Evolutionary conservation across 345 rosid species (phyloP).

Genomic region (Brassica rapa): DNA sequence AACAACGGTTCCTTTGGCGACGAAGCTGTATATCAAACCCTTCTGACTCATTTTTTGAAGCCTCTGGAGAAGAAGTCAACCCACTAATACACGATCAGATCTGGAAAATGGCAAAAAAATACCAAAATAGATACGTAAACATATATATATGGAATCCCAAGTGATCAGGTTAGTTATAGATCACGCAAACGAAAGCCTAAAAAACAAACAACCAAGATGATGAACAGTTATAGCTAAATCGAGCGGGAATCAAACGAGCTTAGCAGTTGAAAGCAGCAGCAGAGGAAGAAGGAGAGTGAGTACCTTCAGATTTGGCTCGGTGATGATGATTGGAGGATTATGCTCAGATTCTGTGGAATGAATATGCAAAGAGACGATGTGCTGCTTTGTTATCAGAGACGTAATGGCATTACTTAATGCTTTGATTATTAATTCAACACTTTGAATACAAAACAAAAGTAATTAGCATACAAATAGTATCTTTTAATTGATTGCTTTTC

Average conservation of each 20-base stretch:
- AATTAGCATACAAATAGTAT: neutral
- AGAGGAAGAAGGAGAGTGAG: neutral
- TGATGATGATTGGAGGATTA: conserved; percentile 3
- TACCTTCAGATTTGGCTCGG: conserved; percentile 34
- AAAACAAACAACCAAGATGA: neutral
- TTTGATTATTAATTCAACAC: neutral
- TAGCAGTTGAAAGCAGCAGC: neutral
- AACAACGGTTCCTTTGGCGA: conserved; percentile 90
- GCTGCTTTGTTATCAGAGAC: neutral
- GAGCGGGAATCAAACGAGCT: conserved; percentile 11
- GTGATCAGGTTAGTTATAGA: neutral
- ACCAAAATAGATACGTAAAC: too few relatives aligned
- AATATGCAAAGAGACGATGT: conserved; percentile 10
- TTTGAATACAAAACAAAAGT: neutral
- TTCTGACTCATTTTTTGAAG: conserved; percentile 65
- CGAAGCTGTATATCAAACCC: conserved; percentile 97
- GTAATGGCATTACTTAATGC: neutral
- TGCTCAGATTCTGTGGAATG: conserved; percentile 8
- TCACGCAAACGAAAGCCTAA: conserved; percentile 13
- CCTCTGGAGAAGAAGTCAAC: conserved; percentile 36
- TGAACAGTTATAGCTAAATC: neutral
- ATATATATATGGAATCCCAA: too few relatives aligned
- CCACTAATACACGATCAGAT: conserved; percentile 22
- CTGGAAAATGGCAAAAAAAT: conserved; percentile 6
- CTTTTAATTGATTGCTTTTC: neutral